Evolutionary conservation across 2,329 filamentous ascomycete species (phyloP), one percentile per base, ranked within the genome.

Genomic region (Stachybotrys chlorohalonatus): DNA sequence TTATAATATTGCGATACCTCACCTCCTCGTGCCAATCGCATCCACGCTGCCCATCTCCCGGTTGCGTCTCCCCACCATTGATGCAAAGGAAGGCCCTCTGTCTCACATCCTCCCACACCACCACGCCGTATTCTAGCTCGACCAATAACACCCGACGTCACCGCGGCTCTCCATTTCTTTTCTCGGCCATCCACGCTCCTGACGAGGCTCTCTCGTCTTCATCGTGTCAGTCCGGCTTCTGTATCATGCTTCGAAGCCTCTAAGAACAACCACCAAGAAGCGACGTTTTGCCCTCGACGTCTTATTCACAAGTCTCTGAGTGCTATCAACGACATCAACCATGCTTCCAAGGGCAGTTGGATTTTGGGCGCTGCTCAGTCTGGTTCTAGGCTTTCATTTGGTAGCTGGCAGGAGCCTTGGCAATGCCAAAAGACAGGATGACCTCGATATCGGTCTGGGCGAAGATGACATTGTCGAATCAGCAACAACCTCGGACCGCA

Each of bases 361-460:
- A 51, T 54, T 72, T 48, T 72, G 67, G 67, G 67, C 67, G 42
- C 58, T 76, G 49, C 59, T 78, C 54, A 72, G 69, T 59, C 61
- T 77, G 24, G 52, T 70, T 5, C 51, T 76, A 47, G 64, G 65
- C 47, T 60, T 75, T 30, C 70, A 77, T 48, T 57, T 70, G 50
- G 69, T 66, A 17, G 60, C 63, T 24, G 71, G 71, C 11, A 67
- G 70, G 47, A 65, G 60, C 54, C 61, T 70, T 32, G 62, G 62
- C 7, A 59, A 68, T 45, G 53, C 66, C 17, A 62, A 60, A 57
- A 69, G 73, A 56, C 69, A 74, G 54, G 70, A 73, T 51, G 64
- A 57, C 15, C 36, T 42, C 36, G 36, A 42, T 9, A 13, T 9
- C 6, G 36, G 36, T 5, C 36, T 42, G 8, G 36, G 53, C 31